Conservation (phyloP, 1,284 basidiomycete genomes). For the Trichosporon coremiiforme region DNA sequence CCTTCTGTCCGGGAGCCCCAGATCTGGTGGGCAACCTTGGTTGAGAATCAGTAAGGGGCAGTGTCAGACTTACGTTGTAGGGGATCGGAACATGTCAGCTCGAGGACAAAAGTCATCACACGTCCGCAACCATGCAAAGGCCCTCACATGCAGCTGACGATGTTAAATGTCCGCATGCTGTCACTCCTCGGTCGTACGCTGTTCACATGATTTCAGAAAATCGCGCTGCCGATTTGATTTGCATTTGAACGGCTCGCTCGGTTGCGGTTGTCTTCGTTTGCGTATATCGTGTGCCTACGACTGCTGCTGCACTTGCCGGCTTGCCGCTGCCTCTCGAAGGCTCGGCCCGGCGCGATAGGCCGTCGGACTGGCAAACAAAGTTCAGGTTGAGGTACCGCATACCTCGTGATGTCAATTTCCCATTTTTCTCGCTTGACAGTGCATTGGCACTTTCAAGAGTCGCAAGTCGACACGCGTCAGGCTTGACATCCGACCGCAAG, state of each 20-base stretch:
- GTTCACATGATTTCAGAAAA: background rate
- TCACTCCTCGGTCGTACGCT: background rate
- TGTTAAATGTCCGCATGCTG: background rate
- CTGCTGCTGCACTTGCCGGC: too few relatives aligned
- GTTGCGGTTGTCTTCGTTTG: background rate
- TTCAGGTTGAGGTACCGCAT: background rate
- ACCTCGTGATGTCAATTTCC: slow-evolving; percentile 6
- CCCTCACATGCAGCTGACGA: background rate
- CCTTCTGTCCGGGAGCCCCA: background rate
- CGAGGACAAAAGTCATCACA: background rate
- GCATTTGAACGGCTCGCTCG: background rate
- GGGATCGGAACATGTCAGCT: background rate
- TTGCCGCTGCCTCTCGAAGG: too few relatives aligned
- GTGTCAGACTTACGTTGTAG: too few relatives aligned
- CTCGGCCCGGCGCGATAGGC: too few relatives aligned
- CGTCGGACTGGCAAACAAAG: background rate
- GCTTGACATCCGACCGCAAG: too few relatives aligned
- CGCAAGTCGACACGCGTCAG: background rate
- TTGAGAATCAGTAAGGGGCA: background rate
- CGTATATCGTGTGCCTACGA: too few relatives aligned
- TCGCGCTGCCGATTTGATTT: slow-evolving; percentile 14
- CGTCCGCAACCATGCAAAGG: background rate
- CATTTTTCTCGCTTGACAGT: background rate
- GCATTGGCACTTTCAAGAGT: background rate
- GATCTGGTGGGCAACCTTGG: background rate